Evolutionary conservation across 345 rosid genomes (phyloP).

Genomic region (Eucalyptus urophylla): DNA sequence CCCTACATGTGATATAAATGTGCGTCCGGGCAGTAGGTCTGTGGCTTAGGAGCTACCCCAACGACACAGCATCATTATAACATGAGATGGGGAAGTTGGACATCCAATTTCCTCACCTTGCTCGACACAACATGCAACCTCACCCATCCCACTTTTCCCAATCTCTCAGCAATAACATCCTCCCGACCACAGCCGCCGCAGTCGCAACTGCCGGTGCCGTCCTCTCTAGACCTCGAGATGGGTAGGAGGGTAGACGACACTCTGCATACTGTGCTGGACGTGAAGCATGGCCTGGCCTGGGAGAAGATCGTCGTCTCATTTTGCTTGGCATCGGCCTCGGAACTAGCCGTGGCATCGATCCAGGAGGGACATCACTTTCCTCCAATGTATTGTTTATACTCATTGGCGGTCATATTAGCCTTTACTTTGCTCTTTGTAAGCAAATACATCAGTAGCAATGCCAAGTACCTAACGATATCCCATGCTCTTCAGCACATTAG

Average conservation of each 20-base stretch:
- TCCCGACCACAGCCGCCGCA: neutral
- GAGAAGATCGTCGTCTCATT: neutral
- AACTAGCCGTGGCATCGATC: neutral
- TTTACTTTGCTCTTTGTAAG: neutral
- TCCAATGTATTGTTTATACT: neutral
- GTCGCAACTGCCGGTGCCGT: neutral
- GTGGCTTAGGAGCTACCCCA: neutral
- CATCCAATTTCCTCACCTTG: neutral
- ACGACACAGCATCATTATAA: neutral
- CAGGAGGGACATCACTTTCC: neutral
- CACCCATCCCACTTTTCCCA: neutral
- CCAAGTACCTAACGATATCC: neutral
- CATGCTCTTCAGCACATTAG: neutral
- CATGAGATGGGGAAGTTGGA: neutral
- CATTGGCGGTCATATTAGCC: neutral
- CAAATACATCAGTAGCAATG: neutral
- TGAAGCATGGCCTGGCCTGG: neutral
- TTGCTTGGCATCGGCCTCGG: neutral
- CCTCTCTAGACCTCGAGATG: neutral
- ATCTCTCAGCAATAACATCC: neutral
- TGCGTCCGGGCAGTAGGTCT: neutral
- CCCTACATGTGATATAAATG: neutral
- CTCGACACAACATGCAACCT: neutral
- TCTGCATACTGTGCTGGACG: neutral
- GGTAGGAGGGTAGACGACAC: neutral